Evolutionary conservation across 2,329 filamentous ascomycete genomes (phyloP).

Genomic region (Echinosphaeria canescens): DNA sequence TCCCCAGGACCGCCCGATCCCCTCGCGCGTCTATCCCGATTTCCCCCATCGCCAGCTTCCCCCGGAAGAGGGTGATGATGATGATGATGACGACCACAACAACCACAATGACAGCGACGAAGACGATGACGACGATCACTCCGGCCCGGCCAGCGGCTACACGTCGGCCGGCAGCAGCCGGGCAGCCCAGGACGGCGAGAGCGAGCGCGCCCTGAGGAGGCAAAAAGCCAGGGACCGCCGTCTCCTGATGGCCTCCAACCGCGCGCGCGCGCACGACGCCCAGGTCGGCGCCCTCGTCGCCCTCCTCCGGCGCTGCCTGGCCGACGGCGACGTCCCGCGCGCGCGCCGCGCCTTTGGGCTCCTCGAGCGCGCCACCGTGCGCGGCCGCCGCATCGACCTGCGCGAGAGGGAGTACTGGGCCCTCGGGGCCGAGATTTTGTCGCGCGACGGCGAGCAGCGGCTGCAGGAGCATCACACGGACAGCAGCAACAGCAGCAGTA

Average conservation of each 20-base stretch:
- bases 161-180: no score
- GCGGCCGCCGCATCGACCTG: slow-evolving; percentile 40
- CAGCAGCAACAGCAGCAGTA: neutral
- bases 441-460: slow-evolving; percentile 30
- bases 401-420: slow-evolving; percentile 55
- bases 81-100: no score
- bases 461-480: neutral
- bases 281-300: slow-evolving; percentile 48
- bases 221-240: neutral
- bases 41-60: no score
- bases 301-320: slow-evolving; percentile 51
- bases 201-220: neutral
- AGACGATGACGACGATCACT: no score
- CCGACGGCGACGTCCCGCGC: slow-evolving; percentile 45
- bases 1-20: slow-evolving; percentile 1
- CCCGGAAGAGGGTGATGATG: no score
- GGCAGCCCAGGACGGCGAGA: no score
- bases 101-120: no score
- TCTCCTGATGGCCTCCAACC: slow-evolving; percentile 6
- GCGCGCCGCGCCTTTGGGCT: slow-evolving; percentile 59
- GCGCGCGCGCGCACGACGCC: slow-evolving; percentile 9
- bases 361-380: slow-evolving; percentile 32
- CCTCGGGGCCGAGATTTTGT: slow-evolving; percentile 65
- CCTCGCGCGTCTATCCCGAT: neutral
- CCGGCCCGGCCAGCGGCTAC: neutral